Base-by-base conservation (phyloP, 78 protist genomes). In the Dictyostelium firmibasis region DNA sequence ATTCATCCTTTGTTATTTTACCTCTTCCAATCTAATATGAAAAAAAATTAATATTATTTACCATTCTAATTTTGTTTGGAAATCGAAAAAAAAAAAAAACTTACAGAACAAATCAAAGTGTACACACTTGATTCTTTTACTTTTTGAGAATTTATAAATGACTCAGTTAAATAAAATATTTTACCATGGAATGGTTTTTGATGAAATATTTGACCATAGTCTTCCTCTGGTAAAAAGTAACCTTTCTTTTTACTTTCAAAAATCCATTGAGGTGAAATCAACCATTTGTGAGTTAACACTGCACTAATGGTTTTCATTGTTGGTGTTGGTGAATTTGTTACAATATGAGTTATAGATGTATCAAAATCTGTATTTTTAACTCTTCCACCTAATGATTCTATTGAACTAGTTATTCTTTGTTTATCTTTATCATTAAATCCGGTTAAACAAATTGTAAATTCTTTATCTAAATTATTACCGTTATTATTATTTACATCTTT, bases 301-400 rank as follows among this genome's bases (percentile, higher is more conserved):
- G 53, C 93, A 20, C 85, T 23, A 18, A 87, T 41, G 0, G 85
- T 76, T 64, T 78, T 87, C 93, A 87, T 87, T 76, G 93, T 87
- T 7, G 78, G 79, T 9, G 60, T 14, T 3, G 60, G 11, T 33
- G 69, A 60, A 10, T 74, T 29, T 8, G 53, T 38, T 38, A 87
- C 85, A 29, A 87, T 78, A 62, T 87, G 93, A n/a, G 93, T 87
- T 9, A 87, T 87, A 18, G 33, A 13, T 41, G 62, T 14, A 62
- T 87, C 93, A 50, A 57, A 87, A 9, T 87, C 85, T 7, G 69
- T 25, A 35, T 36, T 8, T 78, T 82, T 33, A 35, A 78, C 79
- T 27, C 8, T 33, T 43, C 93, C 84, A 20, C 85, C 85, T 78
- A 87, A n/a, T 4, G 1, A 16, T 36, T 78, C 60, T 20, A 64